phyloP scores from a whole-genome alignment of 140 eudicot species.

The Ambrosia hybrid region DNA sequence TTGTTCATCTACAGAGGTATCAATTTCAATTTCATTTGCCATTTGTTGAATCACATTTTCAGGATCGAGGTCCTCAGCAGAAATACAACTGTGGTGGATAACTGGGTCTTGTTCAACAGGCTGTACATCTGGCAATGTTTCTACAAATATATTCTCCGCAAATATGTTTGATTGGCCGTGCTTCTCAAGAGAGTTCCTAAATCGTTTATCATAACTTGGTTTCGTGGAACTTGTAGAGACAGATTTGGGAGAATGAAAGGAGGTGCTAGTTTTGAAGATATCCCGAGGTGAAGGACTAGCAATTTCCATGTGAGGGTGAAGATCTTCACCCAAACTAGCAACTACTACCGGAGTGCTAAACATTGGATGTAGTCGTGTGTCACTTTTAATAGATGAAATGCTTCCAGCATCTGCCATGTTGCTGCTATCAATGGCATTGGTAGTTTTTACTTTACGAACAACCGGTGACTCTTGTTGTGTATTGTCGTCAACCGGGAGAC shows the following conservation, averaged over 20 bases:
- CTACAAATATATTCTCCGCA: slow-evolving; percentile 22
- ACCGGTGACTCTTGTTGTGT: slow-evolving; percentile 32
- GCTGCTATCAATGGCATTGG: slow-evolving; percentile 34
- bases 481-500: neutral
- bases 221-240: slow-evolving; percentile 17
- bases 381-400: slow-evolving; percentile 33
- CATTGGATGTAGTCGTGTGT: slow-evolving; percentile 26
- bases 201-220: slow-evolving; percentile 33
- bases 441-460: slow-evolving; percentile 4
- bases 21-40: slow-evolving; percentile 34
- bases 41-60: slow-evolving; percentile 38
- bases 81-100: slow-evolving; percentile 18
- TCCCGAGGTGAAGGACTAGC: slow-evolving; percentile 38
- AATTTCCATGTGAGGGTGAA: slow-evolving; percentile 31
- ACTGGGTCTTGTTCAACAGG: slow-evolving; percentile 26
- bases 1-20: slow-evolving; percentile 55
- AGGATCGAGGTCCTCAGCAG: slow-evolving; percentile 36
- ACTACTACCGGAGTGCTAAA: slow-evolving; percentile 15
- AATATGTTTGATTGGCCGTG: slow-evolving; percentile 21
- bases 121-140: slow-evolving; percentile 24
- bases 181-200: slow-evolving; percentile 49
- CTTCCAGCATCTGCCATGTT: slow-evolving; percentile 35
- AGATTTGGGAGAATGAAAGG: slow-evolving; percentile 23
- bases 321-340: slow-evolving; percentile 28
- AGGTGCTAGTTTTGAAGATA: slow-evolving; percentile 28